Evolutionary conservation across 805 yeast species (phyloP).

Genomic region (Deakozyma indianensis): DNA sequence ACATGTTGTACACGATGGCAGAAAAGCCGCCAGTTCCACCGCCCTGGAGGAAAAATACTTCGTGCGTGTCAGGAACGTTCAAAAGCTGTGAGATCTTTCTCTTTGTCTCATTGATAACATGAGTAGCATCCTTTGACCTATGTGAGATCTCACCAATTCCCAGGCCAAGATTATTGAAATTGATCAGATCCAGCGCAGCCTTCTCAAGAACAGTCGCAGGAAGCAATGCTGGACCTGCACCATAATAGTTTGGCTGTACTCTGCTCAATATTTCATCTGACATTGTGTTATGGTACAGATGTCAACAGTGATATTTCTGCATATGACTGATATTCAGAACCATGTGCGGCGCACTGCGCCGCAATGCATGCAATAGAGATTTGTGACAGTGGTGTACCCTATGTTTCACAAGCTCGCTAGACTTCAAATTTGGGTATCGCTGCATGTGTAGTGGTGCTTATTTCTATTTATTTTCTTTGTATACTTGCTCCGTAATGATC

Average conservation of each 20-base stretch:
- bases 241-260: slow-evolving; percentile 42
- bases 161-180: slow-evolving; percentile 54
- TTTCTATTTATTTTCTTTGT: too few species aligned
- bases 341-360: too few species aligned
- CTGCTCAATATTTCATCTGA: not conserved
- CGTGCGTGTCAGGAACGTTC: slow-evolving; percentile 80
- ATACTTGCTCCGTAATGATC: too few species aligned
- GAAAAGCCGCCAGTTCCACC: slow-evolving; percentile 97
- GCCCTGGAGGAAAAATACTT: slow-evolving; percentile 90
- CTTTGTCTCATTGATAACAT: slow-evolving; percentile 67
- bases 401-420: too few species aligned
- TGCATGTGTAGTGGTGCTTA: too few species aligned
- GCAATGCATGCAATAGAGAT: too few species aligned
- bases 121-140: slow-evolving; percentile 70
- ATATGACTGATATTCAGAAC: too few species aligned
- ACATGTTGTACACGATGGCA: slow-evolving; percentile 65
- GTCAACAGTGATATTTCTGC: too few species aligned
- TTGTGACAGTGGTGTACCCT: too few species aligned
- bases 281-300: too few species aligned
- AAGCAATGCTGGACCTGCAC: slow-evolving; percentile 97
- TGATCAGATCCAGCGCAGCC: slow-evolving; percentile 73
- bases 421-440: too few species aligned
- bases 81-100: slow-evolving; percentile 47
- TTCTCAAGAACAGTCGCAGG: slow-evolving; percentile 75
- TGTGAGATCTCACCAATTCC: slow-evolving; percentile 97